Evolutionary conservation across 176 grass and related monocot species (phyloP).

Genomic region (Eleusine indica): DNA sequence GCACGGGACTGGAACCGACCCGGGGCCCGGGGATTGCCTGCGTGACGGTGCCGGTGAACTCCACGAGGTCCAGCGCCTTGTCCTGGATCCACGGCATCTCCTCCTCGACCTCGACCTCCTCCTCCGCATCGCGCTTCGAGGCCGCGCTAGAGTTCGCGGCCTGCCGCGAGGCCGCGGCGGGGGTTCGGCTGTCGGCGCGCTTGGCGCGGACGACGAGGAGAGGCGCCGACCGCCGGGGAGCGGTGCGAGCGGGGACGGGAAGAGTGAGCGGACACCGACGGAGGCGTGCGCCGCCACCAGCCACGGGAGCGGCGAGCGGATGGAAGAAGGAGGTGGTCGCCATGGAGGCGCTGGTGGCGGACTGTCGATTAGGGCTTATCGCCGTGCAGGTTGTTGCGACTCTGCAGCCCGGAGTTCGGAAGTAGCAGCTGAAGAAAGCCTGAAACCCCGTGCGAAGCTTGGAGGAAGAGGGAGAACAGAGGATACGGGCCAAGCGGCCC

Average conservation of each 20-base stretch:
- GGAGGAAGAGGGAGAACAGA: background rate
- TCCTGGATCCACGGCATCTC: conserved; percentile 98
- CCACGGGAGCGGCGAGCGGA: conserved; percentile 40
- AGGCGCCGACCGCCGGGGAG: conserved; percentile 30
- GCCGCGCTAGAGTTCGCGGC: conserved; percentile 37
- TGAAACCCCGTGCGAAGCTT: background rate
- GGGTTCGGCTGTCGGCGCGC: conserved; percentile 26
- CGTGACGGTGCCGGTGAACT: conserved; percentile 95
- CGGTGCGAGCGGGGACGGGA: background rate
- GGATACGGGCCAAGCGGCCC: background rate
- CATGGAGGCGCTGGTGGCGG: conserved; percentile 46
- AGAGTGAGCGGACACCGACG: conserved; percentile 18
- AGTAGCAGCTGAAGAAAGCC: background rate
- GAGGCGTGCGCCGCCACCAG: background rate
- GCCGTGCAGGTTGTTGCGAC: conserved; percentile 38
- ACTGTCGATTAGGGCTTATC: conserved; percentile 67
- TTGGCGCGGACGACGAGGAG: conserved; percentile 53
- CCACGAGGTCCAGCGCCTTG: conserved; percentile 94
- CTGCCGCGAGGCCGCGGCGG: conserved; percentile 40
- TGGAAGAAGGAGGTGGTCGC: conserved; percentile 52
- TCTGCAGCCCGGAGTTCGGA: conserved; percentile 18
- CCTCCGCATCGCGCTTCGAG: conserved; percentile 39
- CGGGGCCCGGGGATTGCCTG: conserved; percentile 92
- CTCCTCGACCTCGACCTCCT: conserved; percentile 87
- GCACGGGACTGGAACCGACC: conserved; percentile 69